Conservation (phyloP, 1,139 yeast genomes). For the Zygosaccharomyces sapae region DNA sequence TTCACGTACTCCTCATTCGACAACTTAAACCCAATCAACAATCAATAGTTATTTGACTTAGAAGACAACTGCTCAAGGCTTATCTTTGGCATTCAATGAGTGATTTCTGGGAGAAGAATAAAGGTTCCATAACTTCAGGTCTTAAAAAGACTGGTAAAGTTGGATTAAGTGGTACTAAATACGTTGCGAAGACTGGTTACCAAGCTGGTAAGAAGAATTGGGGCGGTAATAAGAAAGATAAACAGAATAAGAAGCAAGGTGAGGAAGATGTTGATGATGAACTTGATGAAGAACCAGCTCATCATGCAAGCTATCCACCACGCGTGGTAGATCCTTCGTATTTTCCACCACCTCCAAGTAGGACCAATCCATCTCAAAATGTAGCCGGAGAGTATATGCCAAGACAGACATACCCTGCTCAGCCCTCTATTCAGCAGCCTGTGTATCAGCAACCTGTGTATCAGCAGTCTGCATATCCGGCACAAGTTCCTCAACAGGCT, state of each 20-base stretch:
- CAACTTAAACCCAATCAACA: not conserved
- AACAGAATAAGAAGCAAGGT: constrained; percentile 17
- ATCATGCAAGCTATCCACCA: constrained; percentile 30
- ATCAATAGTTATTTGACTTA: not conserved
- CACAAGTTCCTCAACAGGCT: too few relatives aligned
- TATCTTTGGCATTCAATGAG: constrained; percentile 21
- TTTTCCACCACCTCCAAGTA: constrained; percentile 33
- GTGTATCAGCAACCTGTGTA: constrained; percentile 5
- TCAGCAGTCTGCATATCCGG: not conserved
- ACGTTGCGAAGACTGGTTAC: constrained; percentile 47
- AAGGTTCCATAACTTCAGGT: constrained; percentile 43
- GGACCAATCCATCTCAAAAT: constrained; percentile 3
- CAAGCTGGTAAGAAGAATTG: constrained; percentile 41
- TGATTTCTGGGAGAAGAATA: constrained; percentile 49
- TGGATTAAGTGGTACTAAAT: constrained; percentile 42
- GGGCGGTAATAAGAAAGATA: constrained; percentile 23
- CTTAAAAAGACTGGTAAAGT: constrained; percentile 38
- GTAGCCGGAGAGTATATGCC: not conserved
- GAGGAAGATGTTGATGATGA: constrained; percentile 22
- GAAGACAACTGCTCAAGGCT: not conserved
- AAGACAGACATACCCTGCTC: not conserved
- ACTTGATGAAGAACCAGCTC: constrained; percentile 13
- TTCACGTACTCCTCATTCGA: too few relatives aligned
- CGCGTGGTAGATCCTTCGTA: constrained; percentile 40
- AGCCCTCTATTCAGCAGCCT: not conserved